Conservation (phyloP, 345 rosid genomes). For the Mangifera indica region DNA sequence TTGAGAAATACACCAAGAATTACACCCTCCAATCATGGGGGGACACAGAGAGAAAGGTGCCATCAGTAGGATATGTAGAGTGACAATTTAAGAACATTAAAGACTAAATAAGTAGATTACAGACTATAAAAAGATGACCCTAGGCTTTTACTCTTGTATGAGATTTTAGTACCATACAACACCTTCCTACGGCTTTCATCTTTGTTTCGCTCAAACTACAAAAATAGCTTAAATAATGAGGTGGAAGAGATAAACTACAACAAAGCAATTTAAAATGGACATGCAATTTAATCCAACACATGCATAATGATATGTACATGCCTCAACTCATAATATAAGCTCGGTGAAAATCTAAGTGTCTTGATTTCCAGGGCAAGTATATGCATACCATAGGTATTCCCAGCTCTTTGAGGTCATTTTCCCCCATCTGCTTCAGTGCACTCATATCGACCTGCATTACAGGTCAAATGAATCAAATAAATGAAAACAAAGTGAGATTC, state of each 20-base stretch:
- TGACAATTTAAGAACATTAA: not conserved
- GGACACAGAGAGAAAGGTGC: not conserved
- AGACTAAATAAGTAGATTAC: not conserved
- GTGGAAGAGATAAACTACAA: not conserved
- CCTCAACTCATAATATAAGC: too few species aligned
- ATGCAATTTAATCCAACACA: too few species aligned
- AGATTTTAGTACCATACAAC: not conserved
- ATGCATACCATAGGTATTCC: conserved; percentile 91
- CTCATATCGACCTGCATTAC: conserved; percentile 80
- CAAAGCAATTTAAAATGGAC: not conserved
- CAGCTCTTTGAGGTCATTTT: conserved; percentile 85
- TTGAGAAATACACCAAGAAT: not conserved
- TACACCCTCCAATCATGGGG: not conserved
- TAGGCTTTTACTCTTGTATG: not conserved
- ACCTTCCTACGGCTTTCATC: not conserved
- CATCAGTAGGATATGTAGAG: not conserved
- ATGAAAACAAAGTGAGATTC: not conserved
- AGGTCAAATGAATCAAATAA: conserved; percentile 19
- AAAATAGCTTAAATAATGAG: not conserved
- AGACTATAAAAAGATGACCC: not conserved
- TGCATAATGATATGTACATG: too few species aligned
- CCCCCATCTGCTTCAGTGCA: conserved; percentile 90
- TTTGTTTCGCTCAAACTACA: not conserved
- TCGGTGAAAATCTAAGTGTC: too few species aligned
- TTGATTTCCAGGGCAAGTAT: not conserved